These are phyloP conservation scores for Cryphonectria carpinicola DNA, from an alignment of 2,329 filamentous ascomycete species.

Conservation along the genomic window DNA sequence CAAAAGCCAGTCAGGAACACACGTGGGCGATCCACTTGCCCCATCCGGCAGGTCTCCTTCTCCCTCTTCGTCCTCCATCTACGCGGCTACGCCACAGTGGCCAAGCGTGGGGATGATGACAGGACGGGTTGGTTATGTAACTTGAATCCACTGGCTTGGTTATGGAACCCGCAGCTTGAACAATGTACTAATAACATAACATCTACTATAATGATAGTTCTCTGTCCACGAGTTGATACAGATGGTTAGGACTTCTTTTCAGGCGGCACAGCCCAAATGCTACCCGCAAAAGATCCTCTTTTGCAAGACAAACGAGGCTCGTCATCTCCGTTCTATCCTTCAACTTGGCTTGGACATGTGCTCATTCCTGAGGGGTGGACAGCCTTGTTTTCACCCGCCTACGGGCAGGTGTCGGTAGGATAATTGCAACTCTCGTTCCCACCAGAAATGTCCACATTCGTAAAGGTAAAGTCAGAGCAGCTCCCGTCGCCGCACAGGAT, in stretches of 20 bases:
- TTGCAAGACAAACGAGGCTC: background rate
- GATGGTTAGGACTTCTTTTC: too few relatives aligned
- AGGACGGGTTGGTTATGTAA: background rate
- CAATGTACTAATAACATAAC: too few relatives aligned
- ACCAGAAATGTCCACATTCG: conserved; percentile 52
- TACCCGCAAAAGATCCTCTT: background rate
- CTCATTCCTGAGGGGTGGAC: too few relatives aligned
- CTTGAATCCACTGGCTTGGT: background rate
- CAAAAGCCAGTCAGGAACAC: background rate
- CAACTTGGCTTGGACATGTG: too few relatives aligned
- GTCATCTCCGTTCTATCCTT: background rate
- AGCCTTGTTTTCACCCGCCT: background rate
- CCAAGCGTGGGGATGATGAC: background rate
- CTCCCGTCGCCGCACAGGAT: conserved; percentile 57
- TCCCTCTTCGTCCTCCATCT: background rate
- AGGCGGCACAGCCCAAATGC: background rate
- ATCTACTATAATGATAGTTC: too few relatives aligned
- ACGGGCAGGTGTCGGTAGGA: conserved; percentile 22
- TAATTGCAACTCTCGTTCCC: conserved; percentile 41
- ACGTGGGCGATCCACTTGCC: conserved; percentile 5
- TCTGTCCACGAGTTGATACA: too few relatives aligned
- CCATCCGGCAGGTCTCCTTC: background rate
- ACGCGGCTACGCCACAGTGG: background rate
- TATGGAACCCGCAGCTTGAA: background rate
- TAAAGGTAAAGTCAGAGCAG: conserved; percentile 59